phyloP scores from a whole-genome alignment of 2,329 filamentous ascomycete species.

The Dactylonectria macrodidyma region DNA sequence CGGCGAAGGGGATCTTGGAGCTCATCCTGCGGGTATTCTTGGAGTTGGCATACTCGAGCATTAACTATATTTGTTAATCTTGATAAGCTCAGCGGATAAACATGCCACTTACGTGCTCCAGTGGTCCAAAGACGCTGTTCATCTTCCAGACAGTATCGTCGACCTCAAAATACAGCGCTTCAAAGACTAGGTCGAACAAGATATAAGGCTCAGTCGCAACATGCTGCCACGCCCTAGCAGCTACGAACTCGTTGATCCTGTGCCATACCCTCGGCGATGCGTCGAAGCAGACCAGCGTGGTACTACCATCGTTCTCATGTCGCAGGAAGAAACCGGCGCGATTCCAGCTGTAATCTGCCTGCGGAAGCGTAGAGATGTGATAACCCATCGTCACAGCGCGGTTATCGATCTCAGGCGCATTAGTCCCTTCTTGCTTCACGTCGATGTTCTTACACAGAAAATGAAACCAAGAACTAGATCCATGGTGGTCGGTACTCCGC shows the following conservation, averaged over 20 bases:
- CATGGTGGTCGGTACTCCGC: constrained; percentile 41
- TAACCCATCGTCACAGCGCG: constrained; percentile 43
- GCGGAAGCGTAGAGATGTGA: constrained; percentile 43
- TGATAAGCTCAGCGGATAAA: too few species aligned
- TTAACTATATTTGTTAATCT: constrained; percentile 36
- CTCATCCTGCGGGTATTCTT: constrained; percentile 45
- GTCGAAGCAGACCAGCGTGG: constrained; percentile 47
- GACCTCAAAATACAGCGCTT: constrained; percentile 48
- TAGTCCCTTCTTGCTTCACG: constrained; percentile 34
- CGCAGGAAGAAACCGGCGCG: constrained; percentile 48
- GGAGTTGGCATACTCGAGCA: constrained; percentile 45
- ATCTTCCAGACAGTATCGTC: constrained; percentile 51
- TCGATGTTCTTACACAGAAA: constrained; percentile 54
- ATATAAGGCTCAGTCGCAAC: constrained; percentile 45
- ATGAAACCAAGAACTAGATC: constrained; percentile 53
- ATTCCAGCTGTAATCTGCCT: constrained; percentile 49
- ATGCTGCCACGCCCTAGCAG: constrained; percentile 44
- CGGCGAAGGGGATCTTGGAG: constrained; percentile 46
- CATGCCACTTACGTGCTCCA: constrained; percentile 45
- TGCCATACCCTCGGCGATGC: constrained; percentile 38
- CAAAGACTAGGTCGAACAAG: constrained; percentile 49
- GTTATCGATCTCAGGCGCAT: constrained; percentile 46
- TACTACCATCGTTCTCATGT: constrained; percentile 32
- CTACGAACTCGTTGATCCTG: constrained; percentile 45
- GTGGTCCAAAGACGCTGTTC: constrained; percentile 47